Base-by-base conservation (phyloP, 306 rosid genomes). In the Medicago lupulina region DNA sequence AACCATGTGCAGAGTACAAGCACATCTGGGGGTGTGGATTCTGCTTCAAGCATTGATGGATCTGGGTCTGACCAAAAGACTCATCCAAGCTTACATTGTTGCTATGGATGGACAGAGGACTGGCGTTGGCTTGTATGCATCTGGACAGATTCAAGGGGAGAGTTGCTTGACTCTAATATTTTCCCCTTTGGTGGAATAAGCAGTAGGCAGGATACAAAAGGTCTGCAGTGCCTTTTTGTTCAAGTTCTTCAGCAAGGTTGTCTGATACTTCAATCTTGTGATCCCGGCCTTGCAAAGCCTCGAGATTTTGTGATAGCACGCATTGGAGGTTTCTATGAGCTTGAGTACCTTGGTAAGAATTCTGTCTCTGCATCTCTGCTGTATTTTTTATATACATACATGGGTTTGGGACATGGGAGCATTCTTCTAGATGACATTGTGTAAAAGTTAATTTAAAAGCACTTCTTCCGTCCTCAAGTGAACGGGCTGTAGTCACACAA, bases 71-170 rank as follows among this genome's bases (percentile, higher is more conserved):
- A 92, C 78, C 90, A 79, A 44, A 95, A 88, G 91, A 71, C 62
- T 82, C 71, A 80, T 82, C 89, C 96, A n/a, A 95, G 97, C 85
- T 80, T 95, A 23, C 98, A 95, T 82, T 95, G 98, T 88, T 90
- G 97, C 91, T 95, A 95, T 73, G 98, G 98, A 71, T 95, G 98
- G 98, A 92, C 98, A 36, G 98, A 95, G 83, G 98, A 95, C 73
- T 95, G 98, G 98, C 96, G 97, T 50, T 95, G 98, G 98, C 96
- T 95, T 25, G 96, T 95, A 67, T 92, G 98, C 83, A 88, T 85
- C 78, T 95, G 98, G 98, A 95, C 98, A 41, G 98, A 95, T 84
- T 87, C 98, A 41, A 89, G 96, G 77, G 98, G 98, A 80, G 98
- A 95, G 85, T 82, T 95, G 84, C 91, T 95, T 38, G 97, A 95